Conservation (phyloP, 2,329 filamentous ascomycete genomes). For the Calycina herbarum region DNA sequence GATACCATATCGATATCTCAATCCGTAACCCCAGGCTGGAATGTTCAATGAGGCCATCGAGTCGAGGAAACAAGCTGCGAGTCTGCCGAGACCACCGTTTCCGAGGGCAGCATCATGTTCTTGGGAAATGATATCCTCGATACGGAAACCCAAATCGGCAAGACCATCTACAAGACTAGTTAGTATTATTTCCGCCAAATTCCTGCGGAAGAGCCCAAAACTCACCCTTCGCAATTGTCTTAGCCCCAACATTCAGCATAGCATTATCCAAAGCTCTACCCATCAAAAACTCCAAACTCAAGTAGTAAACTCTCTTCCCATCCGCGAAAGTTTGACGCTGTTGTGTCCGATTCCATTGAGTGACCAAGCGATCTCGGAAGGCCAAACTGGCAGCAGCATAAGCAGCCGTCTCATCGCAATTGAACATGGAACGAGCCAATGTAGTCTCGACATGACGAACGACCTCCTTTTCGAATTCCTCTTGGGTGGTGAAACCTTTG, state of each 20-base stretch:
- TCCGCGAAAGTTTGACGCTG: slow-evolving; percentile 91
- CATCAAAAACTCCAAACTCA: slow-evolving; percentile 98
- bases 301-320: slow-evolving; percentile 93
- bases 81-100: slow-evolving; percentile 90
- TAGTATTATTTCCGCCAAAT: background rate
- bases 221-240: slow-evolving; percentile 77
- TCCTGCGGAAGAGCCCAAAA: background rate
- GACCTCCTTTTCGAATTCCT: slow-evolving; percentile 83
- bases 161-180: slow-evolving; percentile 66
- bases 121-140: slow-evolving; percentile 92
- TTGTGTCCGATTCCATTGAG: slow-evolving; percentile 98
- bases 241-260: slow-evolving; percentile 92
- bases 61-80: slow-evolving; percentile 96
- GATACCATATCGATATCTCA: slow-evolving; percentile 94
- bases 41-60: slow-evolving; percentile 93
- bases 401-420: slow-evolving; percentile 92
- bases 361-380: slow-evolving; percentile 87
- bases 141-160: slow-evolving; percentile 86
- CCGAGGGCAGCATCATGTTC: slow-evolving; percentile 96
- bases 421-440: slow-evolving; percentile 92
- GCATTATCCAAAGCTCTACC: slow-evolving; percentile 95
- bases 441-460: slow-evolving; percentile 96
- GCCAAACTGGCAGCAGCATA: slow-evolving; percentile 90
- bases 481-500: slow-evolving; percentile 71
- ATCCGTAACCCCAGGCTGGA: slow-evolving; percentile 94